These are phyloP conservation scores for Lomentospora prolificans DNA, from an alignment of 2,329 filamentous ascomycete species.

Conservation along the genomic window DNA sequence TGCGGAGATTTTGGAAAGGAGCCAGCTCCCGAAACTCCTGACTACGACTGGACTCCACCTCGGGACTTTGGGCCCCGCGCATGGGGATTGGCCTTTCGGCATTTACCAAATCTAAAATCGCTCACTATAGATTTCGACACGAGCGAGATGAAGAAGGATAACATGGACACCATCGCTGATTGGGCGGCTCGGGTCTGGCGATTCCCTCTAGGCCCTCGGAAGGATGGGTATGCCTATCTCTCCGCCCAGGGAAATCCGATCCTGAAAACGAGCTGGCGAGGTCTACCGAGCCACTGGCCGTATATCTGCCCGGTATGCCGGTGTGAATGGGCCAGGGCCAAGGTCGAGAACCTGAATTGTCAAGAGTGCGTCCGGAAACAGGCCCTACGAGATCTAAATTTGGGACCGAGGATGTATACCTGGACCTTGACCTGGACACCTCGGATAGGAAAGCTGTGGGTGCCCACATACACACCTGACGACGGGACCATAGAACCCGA, in stretches of 20 bases:
- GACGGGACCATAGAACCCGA: too few species aligned
- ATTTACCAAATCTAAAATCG: neutral
- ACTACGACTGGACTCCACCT: neutral
- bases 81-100: neutral
- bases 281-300: neutral
- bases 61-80: neutral
- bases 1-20: neutral
- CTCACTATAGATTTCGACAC: neutral
- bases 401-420: neutral
- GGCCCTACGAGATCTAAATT: neutral
- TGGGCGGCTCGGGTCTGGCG: neutral
- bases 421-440: slow-evolving; percentile 4
- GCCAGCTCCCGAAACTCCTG: neutral
- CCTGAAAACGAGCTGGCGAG: neutral
- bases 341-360: neutral
- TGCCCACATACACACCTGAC: neutral
- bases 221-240: neutral
- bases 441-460: neutral
- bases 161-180: neutral
- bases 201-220: neutral
- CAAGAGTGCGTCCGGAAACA: neutral
- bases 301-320: neutral
- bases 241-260: slow-evolving; percentile 1
- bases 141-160: too few species aligned
- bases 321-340: neutral